Evolutionary conservation across 225 moss, liverwort and hornwort species (phyloP), one percentile per base, ranked within the genome.

Genomic region (Pseudoscleropodium purum): DNA sequence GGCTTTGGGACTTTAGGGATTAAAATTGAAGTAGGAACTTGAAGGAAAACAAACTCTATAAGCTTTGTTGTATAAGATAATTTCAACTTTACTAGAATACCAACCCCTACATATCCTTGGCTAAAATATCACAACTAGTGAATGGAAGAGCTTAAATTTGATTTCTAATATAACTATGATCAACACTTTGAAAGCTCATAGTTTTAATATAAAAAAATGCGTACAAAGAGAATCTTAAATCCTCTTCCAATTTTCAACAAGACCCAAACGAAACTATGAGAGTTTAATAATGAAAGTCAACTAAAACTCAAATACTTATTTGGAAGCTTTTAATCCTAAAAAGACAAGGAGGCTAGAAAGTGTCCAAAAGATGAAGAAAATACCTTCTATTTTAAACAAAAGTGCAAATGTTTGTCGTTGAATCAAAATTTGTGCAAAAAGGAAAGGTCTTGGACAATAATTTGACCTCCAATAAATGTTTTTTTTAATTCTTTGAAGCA

Each of bases 271-370:
- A 51, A 76, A 76, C 51, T 20, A 33, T 4, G 3, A 33, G 20
- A 49, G 12, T 49, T 31, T 18, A 18, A 7, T 47, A 13, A 75
- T 49, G 0, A 75, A 49, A 51, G 3, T 4, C 49, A 75, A 75
- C 0, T 11, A 3, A 76, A 51, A 76, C 0, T 34, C 13, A 77
- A 52, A 31, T 18, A 49, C 29, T 10, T 45, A 29, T 27, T 45
- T 29, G 6, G 3, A 43, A 73, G 9, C 8, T 26, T 25, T 73
- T 26, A 41, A 41, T 0, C 41, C 15, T 3, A 3, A 16, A 72
- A 43, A 2, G 12, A 25, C 3, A 2, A 0, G 2, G 2, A 9
- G 43, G 9, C 2, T 0, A 0, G 43, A 27, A 43, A 43, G 3
- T 9, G 5, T 9, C 0, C 1, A 1, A 73, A 16, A 2, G 73